These are phyloP conservation scores for Plasmodium falciparum DNA, from an alignment of 169 alveolate species.

Conservation along the genomic window DNA sequence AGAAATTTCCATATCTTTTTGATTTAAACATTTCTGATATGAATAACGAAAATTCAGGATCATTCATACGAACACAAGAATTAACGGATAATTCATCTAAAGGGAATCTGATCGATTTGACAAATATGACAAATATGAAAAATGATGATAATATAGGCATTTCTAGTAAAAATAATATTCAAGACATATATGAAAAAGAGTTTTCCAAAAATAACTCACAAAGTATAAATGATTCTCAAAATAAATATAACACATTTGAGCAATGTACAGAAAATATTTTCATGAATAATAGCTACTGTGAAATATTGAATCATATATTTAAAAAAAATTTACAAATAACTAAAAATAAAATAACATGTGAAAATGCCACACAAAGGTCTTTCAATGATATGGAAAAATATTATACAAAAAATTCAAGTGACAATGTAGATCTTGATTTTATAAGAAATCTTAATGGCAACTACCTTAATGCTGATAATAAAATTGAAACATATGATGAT, in stretches of 20 bases:
- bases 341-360: conserved; percentile 19
- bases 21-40: conserved; percentile 42
- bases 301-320: conserved; percentile 53
- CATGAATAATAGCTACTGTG: conserved; percentile 30
- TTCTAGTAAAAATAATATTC: background rate
- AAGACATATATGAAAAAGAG: background rate
- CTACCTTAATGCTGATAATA: background rate
- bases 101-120: background rate
- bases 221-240: background rate
- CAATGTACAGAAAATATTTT: conserved; percentile 13
- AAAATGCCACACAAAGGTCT: background rate
- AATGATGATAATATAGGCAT: background rate
- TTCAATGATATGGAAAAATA: background rate
- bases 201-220: background rate
- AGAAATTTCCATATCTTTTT: conserved; percentile 40
- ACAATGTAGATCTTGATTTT: conserved; percentile 15
- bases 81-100: background rate
- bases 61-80: background rate
- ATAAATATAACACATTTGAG: background rate
- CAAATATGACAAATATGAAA: background rate
- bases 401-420: conserved; percentile 7
- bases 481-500: conserved; percentile 27
- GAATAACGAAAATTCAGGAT: background rate
- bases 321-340: conserved; percentile 53
- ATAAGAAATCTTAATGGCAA: background rate